These are phyloP conservation scores for Pythium graminicola DNA, from an alignment of 352 stramenopile genomes.

Conservation along the genomic window DNA sequence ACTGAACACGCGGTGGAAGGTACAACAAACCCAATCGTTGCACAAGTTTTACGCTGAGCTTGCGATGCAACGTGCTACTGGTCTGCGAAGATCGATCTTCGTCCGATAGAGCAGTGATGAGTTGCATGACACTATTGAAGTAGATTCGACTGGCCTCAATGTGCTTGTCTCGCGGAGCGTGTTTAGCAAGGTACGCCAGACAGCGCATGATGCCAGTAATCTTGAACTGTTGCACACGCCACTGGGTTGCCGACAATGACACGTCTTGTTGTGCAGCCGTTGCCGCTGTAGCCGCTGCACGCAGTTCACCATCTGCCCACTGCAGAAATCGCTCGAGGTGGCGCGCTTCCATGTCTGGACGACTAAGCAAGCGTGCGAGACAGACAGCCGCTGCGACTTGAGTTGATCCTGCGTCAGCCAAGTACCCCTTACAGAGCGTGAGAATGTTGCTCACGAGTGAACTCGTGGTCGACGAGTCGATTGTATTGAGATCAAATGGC, in stretches of 20 bases:
- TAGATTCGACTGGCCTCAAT: conserved; percentile 66
- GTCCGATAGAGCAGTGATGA: conserved; percentile 52
- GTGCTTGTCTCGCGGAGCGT: conserved; percentile 65
- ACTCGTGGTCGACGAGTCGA: conserved; percentile 83
- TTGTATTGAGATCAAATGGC: conserved; percentile 95
- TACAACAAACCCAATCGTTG: conserved; percentile 93
- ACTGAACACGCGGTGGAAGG: conserved; percentile 90
- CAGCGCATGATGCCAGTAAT: conserved; percentile 79
- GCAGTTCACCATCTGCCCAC: conserved; percentile 79
- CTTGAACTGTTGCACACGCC: conserved; percentile 61
- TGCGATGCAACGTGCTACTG: conserved; percentile 86
- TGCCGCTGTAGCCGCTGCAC: conserved; percentile 14
- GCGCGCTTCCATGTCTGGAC: conserved; percentile 92
- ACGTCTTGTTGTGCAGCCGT: conserved; percentile 15
- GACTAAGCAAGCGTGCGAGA: conserved; percentile 90
- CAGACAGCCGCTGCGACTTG: conserved; percentile 93
- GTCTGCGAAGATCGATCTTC: conserved; percentile 31
- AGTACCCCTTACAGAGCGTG: conserved; percentile 80
- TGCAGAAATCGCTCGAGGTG: conserved; percentile 88
- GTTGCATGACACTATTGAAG: conserved; percentile 62
- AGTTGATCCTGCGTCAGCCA: conserved; percentile 75
- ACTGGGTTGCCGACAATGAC: conserved; percentile 17
- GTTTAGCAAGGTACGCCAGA: conserved; percentile 73
- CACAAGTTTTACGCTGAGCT: conserved; percentile 96
- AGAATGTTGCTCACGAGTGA: conserved; percentile 79